phyloP scores from a whole-genome alignment of 805 yeast species.

The Tetrapisispora namnaoensis region DNA sequence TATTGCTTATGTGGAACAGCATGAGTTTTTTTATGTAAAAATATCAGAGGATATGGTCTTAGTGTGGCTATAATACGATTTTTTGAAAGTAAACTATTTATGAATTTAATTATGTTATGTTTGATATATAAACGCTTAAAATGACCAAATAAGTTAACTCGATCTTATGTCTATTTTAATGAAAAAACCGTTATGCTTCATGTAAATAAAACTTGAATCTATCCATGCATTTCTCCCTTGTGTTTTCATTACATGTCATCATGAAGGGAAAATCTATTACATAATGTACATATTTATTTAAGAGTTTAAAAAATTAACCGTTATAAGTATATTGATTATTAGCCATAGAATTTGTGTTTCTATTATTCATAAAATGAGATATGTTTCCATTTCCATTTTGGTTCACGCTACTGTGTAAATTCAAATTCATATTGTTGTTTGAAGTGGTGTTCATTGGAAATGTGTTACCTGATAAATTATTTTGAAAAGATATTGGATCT shows the following conservation, averaged over 20 bases:
- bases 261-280: neutral
- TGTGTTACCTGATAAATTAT: neutral
- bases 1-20: too few species aligned
- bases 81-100: too few species aligned
- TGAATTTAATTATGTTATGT: too few species aligned
- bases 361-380: neutral
- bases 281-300: neutral
- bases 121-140: too few species aligned
- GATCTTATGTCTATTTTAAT: too few species aligned
- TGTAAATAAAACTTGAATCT: neutral
- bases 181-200: too few species aligned
- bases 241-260: neutral
- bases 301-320: neutral
- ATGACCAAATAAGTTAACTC: too few species aligned
- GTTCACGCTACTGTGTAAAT: neutral
- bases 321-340: conserved; percentile 1
- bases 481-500: conserved; percentile 1
- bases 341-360: conserved; percentile 2
- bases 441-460: neutral
- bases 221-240: neutral
- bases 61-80: too few species aligned
- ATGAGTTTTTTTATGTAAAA: too few species aligned
- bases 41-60: too few species aligned
- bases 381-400: neutral
- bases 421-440: neutral